Percentiles rank a stretch among this genome's conserved stretches.
Evolutionary conservation across 805 yeast genomes (phyloP).

Genomic region (Schwanniomyces yamadae): DNA sequence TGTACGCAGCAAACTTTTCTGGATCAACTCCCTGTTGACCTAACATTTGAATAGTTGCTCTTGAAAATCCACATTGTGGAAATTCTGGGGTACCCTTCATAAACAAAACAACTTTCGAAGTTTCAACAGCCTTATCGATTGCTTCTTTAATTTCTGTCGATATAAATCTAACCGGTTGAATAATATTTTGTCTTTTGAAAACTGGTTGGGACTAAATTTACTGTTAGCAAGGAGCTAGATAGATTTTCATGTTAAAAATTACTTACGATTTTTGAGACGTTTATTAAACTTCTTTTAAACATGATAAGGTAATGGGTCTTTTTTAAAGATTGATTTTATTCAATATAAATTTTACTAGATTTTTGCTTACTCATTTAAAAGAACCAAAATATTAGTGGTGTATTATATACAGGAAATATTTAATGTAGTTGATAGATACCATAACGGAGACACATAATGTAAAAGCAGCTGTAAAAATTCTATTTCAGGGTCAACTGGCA

Average conservation of each 20-base stretch:
- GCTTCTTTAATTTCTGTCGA: slow-evolving; percentile 81
- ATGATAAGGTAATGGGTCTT: too few species aligned
- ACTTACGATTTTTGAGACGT: slow-evolving; percentile 15
- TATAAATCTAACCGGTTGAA: slow-evolving; percentile 43
- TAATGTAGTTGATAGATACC: too few species aligned
- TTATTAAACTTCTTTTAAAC: slow-evolving; percentile 16
- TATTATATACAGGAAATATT: slow-evolving; percentile 1
- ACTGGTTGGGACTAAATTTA: slow-evolving; percentile 3
- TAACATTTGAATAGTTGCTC: slow-evolving; percentile 88
- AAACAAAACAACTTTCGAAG: slow-evolving; percentile 93
- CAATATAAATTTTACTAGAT: background rate
- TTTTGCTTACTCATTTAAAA: slow-evolving; percentile 2
- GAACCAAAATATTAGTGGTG: slow-evolving; percentile 3
- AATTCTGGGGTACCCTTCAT: slow-evolving; percentile 99
- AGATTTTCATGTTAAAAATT: background rate
- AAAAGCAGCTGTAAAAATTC: too few species aligned
- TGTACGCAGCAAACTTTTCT: slow-evolving; percentile 91
- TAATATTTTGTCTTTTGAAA: slow-evolving; percentile 1
- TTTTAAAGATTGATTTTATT: background rate
- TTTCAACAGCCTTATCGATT: slow-evolving; percentile 77
- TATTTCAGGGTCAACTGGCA: too few species aligned
- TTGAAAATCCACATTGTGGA: slow-evolving; percentile 96
- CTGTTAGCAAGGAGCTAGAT: background rate
- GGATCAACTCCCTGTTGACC: slow-evolving; percentile 99
- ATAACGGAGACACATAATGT: too few species aligned